Percentiles rank a stretch among this genome's conserved stretches.
phyloP scores from a whole-genome alignment of 352 stramenopile genomes.

The Globisporangium perplexum region DNA sequence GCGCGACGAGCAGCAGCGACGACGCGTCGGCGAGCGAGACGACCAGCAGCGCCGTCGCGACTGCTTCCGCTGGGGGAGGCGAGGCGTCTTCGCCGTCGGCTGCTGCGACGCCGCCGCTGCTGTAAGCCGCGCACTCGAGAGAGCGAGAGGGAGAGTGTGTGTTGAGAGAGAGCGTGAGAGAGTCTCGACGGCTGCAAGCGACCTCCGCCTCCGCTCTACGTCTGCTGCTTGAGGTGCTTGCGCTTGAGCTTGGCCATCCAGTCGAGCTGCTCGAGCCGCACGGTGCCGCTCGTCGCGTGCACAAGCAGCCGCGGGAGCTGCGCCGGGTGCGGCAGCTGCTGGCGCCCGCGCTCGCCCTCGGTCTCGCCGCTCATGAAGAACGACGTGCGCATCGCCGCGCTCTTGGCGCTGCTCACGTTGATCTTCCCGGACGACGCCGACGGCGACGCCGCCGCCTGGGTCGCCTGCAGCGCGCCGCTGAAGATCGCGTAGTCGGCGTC shows the following conservation, averaged over 20 bases:
- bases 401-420: constrained; percentile 63
- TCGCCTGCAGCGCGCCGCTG: constrained; percentile 37
- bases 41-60: background rate
- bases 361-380: constrained; percentile 56
- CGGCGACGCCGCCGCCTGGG: constrained; percentile 4
- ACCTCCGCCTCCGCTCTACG: background rate
- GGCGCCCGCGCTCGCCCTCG: background rate
- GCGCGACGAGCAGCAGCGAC: background rate
- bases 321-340: constrained; percentile 1
- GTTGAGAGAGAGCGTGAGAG: background rate
- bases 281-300: constrained; percentile 32
- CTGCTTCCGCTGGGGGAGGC: background rate
- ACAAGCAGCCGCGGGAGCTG: constrained; percentile 34
- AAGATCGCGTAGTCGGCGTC: constrained; percentile 75
- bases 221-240: constrained; percentile 33
- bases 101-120: background rate
- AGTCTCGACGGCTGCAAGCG: background rate
- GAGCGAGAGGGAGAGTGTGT: background rate
- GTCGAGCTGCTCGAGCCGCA: constrained; percentile 53
- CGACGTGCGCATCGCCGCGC: constrained; percentile 64
- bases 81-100: background rate
- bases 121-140: background rate
- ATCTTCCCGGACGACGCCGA: constrained; percentile 55
- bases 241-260: constrained; percentile 83
- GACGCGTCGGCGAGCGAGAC: background rate